These are phyloP conservation scores for Lodderomyces pseudojiufengensis DNA, from an alignment of 1,139 yeast genomes.

Conservation along the genomic window DNA sequence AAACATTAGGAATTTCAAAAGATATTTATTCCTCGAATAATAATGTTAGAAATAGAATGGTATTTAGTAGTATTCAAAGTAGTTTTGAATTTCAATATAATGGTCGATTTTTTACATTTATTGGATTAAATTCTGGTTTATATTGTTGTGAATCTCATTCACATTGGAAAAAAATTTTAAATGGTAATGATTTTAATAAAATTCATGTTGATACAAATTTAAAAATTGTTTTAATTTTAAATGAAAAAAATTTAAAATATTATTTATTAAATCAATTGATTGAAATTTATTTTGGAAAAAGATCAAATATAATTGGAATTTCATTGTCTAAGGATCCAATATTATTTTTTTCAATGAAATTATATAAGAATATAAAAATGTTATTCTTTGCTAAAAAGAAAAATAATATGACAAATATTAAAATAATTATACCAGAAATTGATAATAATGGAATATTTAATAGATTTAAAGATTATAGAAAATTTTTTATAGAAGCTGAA, in stretches of 20 bases:
- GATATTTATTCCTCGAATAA: constrained; percentile 25
- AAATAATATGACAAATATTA: constrained; percentile 45
- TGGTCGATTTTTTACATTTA: constrained; percentile 25
- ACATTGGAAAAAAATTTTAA: constrained; percentile 61
- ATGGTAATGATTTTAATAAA: constrained; percentile 53
- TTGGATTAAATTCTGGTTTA: constrained; percentile 39
- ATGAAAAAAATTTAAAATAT: constrained; percentile 58
- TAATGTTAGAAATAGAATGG: constrained; percentile 23
- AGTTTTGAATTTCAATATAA: constrained; percentile 25
- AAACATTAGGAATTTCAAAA: constrained; percentile 21
- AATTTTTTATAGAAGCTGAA: constrained; percentile 49
- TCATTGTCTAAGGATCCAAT: constrained; percentile 39
- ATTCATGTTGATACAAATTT: constrained; percentile 57
- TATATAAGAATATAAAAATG: constrained; percentile 57
- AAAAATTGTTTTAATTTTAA: constrained; percentile 56
- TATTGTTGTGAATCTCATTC: constrained; percentile 47
- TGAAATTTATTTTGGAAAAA: constrained; percentile 34
- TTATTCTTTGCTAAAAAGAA: constrained; percentile 52
- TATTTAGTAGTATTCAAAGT: constrained; percentile 26
- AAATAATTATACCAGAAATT: constrained; percentile 47
- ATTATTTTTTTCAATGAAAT: constrained; percentile 57
- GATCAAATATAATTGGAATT: constrained; percentile 28
- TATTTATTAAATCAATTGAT: constrained; percentile 52
- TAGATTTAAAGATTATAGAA: constrained; percentile 46
- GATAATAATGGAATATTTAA: constrained; percentile 51